Evolutionary conservation across 2,329 filamentous ascomycete genomes (phyloP), one percentile per base, ranked within the genome.

Genomic region (Tolypocladium tropicale): DNA sequence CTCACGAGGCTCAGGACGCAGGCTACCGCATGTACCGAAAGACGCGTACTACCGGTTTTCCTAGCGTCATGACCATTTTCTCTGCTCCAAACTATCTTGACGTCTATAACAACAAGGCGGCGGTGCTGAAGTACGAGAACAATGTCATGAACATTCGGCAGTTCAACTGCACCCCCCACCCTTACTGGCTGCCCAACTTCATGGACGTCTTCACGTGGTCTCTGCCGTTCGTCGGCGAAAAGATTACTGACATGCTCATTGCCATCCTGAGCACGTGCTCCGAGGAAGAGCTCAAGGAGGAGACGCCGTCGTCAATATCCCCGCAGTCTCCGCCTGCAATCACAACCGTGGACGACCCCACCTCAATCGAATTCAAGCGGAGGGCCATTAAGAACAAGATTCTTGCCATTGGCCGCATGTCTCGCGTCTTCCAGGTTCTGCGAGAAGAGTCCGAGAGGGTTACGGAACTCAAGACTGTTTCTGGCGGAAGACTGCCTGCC

Each of bases 181-280:
- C 94, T 7, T 99, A 99, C 79, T 99, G 94, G 94, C 83, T 99
- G 52, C 94, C 94, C 55, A 99, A 99, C 78, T 99, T 99, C 70
- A 99, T 99, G 94, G 94, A 99, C 68, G 94, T 99, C 60, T 99
- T 99, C 70, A 99, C 94, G n/a, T 99, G 94, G 94, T 99, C 94
- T 36, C 79, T 99, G 58, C 94, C 94, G 0, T 99, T 99, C 74
- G 94, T 99, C 28, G 93, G 94, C 60, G 94, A 99, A 74, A 99
- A 99, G 81, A 92, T 99, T 68, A 97, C 94, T 21, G 94, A 99
- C 68, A 99, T 99, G 94, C 84, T 99, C 62, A 96, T 99, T 69
- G 93, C 92, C 46, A 99, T 99, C 67, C 79, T 99, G 64, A 96
- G 95, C 78, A 97, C 90, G 21, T 97, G 92, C 78, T 96, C 94